Percentiles rank a stretch among this genome's conserved stretches.
Evolutionary conservation across 2,329 filamentous ascomycete genomes (phyloP).

Genomic region (Plectosphaerella cucumerina): DNA sequence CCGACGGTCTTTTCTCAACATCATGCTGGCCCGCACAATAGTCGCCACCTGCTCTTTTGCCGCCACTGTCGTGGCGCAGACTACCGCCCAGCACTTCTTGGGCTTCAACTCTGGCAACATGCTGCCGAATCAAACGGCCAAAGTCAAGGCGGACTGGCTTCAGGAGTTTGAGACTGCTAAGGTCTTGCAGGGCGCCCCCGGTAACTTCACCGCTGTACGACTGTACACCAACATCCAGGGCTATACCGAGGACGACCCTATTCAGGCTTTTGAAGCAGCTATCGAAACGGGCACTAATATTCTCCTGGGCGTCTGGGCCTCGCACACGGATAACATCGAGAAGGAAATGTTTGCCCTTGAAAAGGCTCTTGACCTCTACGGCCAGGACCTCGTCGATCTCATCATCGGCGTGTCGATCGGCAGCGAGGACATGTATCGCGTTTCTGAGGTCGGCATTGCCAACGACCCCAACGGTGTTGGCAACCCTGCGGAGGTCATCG

Average conservation of each 20-base stretch:
- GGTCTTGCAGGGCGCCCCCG: constrained; percentile 39
- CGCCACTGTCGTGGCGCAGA: constrained; percentile 25
- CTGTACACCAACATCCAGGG: constrained; percentile 66
- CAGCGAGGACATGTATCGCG: constrained; percentile 64
- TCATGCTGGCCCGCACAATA: constrained; percentile 36
- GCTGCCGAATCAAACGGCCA: constrained; percentile 41
- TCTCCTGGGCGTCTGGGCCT: constrained; percentile 62
- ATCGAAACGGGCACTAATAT: constrained; percentile 57
- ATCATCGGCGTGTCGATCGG: constrained; percentile 61
- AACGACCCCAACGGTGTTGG: constrained; percentile 57
- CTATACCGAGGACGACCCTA: constrained; percentile 66
- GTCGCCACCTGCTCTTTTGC: constrained; percentile 34
- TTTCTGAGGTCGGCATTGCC: constrained; percentile 54
- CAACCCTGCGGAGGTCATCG: constrained; percentile 52
- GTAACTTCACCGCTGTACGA: constrained; percentile 54
- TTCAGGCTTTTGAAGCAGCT: constrained; percentile 75
- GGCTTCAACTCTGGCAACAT: constrained; percentile 51
- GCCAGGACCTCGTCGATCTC: constrained; percentile 47
- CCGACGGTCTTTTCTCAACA: constrained; percentile 11
- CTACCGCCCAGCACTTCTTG: constrained; percentile 39
- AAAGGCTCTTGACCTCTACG: constrained; percentile 49
- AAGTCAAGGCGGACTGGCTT: constrained; percentile 46
- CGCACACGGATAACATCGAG: constrained; percentile 48
- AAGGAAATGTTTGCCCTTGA: constrained; percentile 58
- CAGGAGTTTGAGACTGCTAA: constrained; percentile 40